Evolutionary conservation across 257 asterid genomes (phyloP), one percentile per base, ranked within the genome.

Genomic region (Fraxinus anomala): DNA sequence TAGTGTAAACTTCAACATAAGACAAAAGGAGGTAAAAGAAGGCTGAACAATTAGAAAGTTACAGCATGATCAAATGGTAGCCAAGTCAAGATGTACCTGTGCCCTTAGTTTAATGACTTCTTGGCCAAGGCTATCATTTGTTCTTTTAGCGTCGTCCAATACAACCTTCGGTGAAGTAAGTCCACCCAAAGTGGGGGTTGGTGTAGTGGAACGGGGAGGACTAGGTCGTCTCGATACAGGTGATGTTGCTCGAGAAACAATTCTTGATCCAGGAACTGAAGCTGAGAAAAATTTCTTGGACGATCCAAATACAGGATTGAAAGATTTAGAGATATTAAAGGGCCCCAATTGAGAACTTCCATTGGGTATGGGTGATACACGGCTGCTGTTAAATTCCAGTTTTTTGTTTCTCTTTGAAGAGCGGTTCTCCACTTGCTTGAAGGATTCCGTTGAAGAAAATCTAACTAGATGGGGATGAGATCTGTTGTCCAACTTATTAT

Each of bases 181-280:
- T 49, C 98, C 98, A 28, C 97, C 98, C 79, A 94, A 84, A 73
- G 97, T 91, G 76, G 98, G 98, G 78, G 97, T 94, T 40, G 97
- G 98, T 72, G 98, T 94, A 61, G 98, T 94, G 72, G 98, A 94
- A 80, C 98, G 98, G 85, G 97, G 98, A 81, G 98, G 98, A 82
- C 97, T 94, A 24, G 89, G 83, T 65, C 95, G 90, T 83, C 98
- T 88, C 47, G 98, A 92, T 80, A 94, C 85, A 72, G 98, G 98
- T 34, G 98, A 94, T 84, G 98, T 92, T 82, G 98, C 98, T 79
- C 98, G 89, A 80, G 98, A 94, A 85, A 91, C 98, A 82, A 94
- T 94, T 83, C 98, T 91, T 26, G 98, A 94, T 69, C 98, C 98
- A 72, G 98, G 98, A 82, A 94, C 98, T 7, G 98, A 94, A 79